A percentile compares a stretch with the other conserved stretches of the same genome.
These are phyloP conservation scores for Parsonsia alboflavescens DNA, from an alignment of 257 asterid species.

Conservation along the genomic window DNA sequence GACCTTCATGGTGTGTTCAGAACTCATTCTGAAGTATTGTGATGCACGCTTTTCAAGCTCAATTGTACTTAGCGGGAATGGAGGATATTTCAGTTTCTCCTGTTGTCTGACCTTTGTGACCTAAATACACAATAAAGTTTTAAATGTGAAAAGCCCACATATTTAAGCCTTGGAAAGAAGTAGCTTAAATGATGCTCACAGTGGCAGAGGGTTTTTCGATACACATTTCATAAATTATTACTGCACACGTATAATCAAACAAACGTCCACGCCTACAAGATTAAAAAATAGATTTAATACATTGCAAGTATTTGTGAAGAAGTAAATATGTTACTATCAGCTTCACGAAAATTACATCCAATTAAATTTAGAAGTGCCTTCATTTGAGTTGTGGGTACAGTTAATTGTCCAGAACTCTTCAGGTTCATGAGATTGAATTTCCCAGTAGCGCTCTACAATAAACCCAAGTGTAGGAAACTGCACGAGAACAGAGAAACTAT, in stretches of 20 bases:
- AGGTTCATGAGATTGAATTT: constrained; percentile 87
- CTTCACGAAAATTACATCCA: constrained; percentile 66
- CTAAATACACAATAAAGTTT: constrained; percentile 32
- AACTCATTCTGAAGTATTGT: constrained; percentile 88
- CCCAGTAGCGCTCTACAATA: constrained; percentile 97
- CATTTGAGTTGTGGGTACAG: constrained; percentile 82
- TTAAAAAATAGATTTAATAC: constrained; percentile 13
- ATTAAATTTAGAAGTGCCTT: constrained; percentile 73
- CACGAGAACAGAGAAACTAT: constrained; percentile 14
- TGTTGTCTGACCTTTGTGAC: constrained; percentile 70
- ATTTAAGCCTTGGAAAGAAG: constrained; percentile 14
- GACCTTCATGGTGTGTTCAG: constrained; percentile 97
- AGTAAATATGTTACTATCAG: constrained; percentile 14
- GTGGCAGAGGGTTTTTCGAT: constrained; percentile 78
- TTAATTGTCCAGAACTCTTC: constrained; percentile 97
- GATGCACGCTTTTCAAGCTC: constrained; percentile 99
- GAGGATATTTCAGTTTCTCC: constrained; percentile 84
- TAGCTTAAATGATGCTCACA: constrained; percentile 43
- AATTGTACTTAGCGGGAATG: constrained; percentile 87
- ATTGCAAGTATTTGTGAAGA: not conserved
- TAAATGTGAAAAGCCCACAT: constrained; percentile 18
- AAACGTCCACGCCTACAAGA: constrained; percentile 89
- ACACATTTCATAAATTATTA: constrained; percentile 83
- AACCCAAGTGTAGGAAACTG: constrained; percentile 99
- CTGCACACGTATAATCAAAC: constrained; percentile 92